phyloP scores from a whole-genome alignment of 2,329 filamentous ascomycete genomes.

The Davidsoniella australis region DNA sequence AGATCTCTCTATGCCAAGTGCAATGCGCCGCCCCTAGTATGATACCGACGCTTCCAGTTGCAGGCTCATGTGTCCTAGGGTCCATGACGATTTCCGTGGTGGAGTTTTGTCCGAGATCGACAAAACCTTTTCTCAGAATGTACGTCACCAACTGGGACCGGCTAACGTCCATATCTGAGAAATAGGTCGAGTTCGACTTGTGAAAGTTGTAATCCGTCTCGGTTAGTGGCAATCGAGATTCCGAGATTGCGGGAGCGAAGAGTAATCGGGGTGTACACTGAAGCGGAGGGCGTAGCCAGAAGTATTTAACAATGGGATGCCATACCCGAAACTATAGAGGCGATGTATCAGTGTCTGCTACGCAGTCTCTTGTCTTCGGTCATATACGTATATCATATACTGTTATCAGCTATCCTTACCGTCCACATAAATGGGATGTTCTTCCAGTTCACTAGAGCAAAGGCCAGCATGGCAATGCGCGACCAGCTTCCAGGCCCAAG shows the following conservation, averaged over 20 bases:
- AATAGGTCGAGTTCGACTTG: constrained; percentile 75
- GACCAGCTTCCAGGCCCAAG: constrained; percentile 37
- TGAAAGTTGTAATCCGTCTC: constrained; percentile 81
- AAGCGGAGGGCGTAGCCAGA: constrained; percentile 30
- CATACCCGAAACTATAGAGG: constrained; percentile 36
- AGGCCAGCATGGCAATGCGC: constrained; percentile 34
- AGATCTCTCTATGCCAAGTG: constrained; percentile 58
- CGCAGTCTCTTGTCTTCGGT: not conserved
- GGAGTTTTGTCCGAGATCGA: constrained; percentile 31
- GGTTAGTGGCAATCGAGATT: constrained; percentile 48
- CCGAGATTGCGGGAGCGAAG: constrained; percentile 54
- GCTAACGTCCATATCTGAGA: constrained; percentile 67
- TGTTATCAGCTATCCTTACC: constrained; percentile 27
- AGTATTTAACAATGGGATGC: constrained; percentile 38
- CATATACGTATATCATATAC: not conserved
- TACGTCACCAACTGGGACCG: constrained; percentile 65
- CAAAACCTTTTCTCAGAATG: constrained; percentile 43
- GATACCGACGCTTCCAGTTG: constrained; percentile 39
- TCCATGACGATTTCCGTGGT: constrained; percentile 33
- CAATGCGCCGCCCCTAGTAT: constrained; percentile 58
- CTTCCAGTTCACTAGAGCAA: constrained; percentile 53
- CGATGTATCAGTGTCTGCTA: not conserved
- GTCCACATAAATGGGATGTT: constrained; percentile 62
- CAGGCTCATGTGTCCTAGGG: constrained; percentile 29
- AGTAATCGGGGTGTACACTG: constrained; percentile 43